Conservation (phyloP, 208 protist species). For the Wallacemonas sp. region DNA sequence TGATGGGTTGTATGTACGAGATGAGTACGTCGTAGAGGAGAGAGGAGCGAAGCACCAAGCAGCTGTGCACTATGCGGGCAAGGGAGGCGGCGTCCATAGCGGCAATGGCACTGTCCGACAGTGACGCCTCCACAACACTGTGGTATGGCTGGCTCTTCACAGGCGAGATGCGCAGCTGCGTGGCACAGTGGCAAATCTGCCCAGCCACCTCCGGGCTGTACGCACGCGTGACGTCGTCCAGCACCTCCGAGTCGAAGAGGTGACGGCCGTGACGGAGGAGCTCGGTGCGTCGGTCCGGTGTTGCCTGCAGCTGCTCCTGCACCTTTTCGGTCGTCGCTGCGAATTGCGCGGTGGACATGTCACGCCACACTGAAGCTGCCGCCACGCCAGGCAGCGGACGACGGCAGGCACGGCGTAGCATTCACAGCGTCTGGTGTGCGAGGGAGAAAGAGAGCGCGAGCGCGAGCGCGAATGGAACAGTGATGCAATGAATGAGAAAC, state of each 20-base stretch:
- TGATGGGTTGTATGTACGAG: constrained; percentile 70
- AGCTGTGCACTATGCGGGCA: constrained; percentile 81
- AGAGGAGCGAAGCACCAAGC: constrained; percentile 70
- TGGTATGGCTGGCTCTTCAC: constrained; percentile 60
- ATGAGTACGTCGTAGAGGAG: constrained; percentile 82
- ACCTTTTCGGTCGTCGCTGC: constrained; percentile 64
- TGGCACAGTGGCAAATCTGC: constrained; percentile 68
- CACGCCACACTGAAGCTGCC: constrained; percentile 11
- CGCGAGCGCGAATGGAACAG: too few relatives aligned
- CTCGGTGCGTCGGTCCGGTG: constrained; percentile 52
- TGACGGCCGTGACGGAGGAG: constrained; percentile 75
- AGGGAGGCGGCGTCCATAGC: constrained; percentile 67
- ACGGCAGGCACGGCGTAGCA: constrained; percentile 20
- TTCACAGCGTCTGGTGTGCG: too few relatives aligned
- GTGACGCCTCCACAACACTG: constrained; percentile 46
- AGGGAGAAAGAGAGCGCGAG: not conserved
- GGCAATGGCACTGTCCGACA: constrained; percentile 34
- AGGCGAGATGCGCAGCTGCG: constrained; percentile 72
- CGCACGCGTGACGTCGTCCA: constrained; percentile 61
- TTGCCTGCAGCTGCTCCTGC: constrained; percentile 69
- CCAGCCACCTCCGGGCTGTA: constrained; percentile 60
- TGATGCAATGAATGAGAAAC: too few relatives aligned
- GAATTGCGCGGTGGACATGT: constrained; percentile 65
- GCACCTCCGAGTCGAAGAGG: constrained; percentile 77
- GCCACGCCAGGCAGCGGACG: too few relatives aligned